Evolutionary conservation across 768 basidiomycete genomes (phyloP).

Genomic region (Mycena metata): DNA sequence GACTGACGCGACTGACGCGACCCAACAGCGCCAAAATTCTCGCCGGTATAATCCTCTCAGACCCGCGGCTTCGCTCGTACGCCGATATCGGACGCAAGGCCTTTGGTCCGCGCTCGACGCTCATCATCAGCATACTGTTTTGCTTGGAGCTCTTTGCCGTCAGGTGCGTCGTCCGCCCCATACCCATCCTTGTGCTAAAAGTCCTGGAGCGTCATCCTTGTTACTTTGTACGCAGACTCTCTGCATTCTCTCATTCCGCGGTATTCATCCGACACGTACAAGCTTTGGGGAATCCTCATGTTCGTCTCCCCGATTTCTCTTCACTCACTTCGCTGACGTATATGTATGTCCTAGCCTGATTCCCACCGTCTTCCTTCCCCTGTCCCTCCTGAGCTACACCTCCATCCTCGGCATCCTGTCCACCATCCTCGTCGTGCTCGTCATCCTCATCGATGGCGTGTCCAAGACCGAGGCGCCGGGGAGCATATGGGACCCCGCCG

Average conservation of each 20-base stretch:
- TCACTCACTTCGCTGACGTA: not conserved
- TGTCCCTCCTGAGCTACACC: slow-evolving; percentile 88
- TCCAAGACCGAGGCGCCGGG: slow-evolving; percentile 82
- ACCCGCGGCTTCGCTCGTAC: slow-evolving; percentile 84
- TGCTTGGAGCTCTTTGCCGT: slow-evolving; percentile 91
- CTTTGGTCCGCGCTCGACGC: slow-evolving; percentile 81
- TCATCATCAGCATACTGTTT: slow-evolving; percentile 80
- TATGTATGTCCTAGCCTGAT: slow-evolving; percentile 76
- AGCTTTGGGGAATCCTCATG: slow-evolving; percentile 81
- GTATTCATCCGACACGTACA: slow-evolving; percentile 82
- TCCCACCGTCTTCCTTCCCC: slow-evolving; percentile 90
- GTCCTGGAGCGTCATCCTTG: slow-evolving; percentile 76
- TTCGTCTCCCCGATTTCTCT: slow-evolving; percentile 44
- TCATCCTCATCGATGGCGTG: slow-evolving; percentile 88
- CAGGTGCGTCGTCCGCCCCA: slow-evolving; percentile 58
- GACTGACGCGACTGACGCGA: too few relatives aligned
- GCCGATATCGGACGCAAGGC: slow-evolving; percentile 93
- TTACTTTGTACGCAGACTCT: slow-evolving; percentile 92
- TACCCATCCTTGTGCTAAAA: not conserved
- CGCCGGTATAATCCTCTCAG: slow-evolving; percentile 79
- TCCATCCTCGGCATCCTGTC: slow-evolving; percentile 90
- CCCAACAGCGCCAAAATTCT: slow-evolving; percentile 84
- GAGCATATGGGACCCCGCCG: slow-evolving; percentile 81
- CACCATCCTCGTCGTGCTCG: slow-evolving; percentile 78
- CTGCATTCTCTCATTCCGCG: slow-evolving; percentile 79